These are phyloP conservation scores for Dactylonectria macrodidyma DNA, from an alignment of 2,329 filamentous ascomycete species.

Conservation along the genomic window DNA sequence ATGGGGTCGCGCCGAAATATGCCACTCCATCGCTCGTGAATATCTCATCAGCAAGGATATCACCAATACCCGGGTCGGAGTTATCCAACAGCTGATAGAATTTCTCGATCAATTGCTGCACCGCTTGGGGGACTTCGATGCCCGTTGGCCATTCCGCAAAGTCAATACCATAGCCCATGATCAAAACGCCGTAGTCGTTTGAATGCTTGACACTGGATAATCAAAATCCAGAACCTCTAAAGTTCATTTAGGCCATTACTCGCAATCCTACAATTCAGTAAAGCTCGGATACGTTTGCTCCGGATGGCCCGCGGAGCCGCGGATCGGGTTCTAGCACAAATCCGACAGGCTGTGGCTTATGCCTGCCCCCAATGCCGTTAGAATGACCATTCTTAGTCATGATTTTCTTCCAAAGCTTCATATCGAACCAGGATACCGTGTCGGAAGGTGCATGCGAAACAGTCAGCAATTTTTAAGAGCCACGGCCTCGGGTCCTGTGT, in stretches of 20 bases:
- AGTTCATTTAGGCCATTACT: neutral
- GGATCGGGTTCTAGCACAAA: no score
- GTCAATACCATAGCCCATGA: slow-evolving; percentile 17
- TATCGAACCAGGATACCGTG: no score
- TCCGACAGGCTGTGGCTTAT: no score
- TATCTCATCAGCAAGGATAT: slow-evolving; percentile 11
- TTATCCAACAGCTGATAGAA: slow-evolving; percentile 10
- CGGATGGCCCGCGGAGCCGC: no score
- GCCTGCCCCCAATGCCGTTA: no score
- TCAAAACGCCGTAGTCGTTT: neutral
- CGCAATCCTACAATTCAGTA: no score
- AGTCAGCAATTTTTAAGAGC: no score
- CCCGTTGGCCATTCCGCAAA: slow-evolving; percentile 15
- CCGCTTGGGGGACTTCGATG: neutral
- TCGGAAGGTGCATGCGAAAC: no score
- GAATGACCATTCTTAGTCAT: no score
- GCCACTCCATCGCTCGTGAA: slow-evolving; percentile 7
- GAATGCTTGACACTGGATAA: neutral
- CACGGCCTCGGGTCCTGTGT: no score
- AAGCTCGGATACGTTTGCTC: no score
- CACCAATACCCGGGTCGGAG: neutral
- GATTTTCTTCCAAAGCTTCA: no score
- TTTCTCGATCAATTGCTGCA: slow-evolving; percentile 9
- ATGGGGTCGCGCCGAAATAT: slow-evolving; percentile 7
- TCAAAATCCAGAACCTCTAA: neutral